phyloP scores from a whole-genome alignment of 257 asterid species.

The Primulina eburnea region DNA sequence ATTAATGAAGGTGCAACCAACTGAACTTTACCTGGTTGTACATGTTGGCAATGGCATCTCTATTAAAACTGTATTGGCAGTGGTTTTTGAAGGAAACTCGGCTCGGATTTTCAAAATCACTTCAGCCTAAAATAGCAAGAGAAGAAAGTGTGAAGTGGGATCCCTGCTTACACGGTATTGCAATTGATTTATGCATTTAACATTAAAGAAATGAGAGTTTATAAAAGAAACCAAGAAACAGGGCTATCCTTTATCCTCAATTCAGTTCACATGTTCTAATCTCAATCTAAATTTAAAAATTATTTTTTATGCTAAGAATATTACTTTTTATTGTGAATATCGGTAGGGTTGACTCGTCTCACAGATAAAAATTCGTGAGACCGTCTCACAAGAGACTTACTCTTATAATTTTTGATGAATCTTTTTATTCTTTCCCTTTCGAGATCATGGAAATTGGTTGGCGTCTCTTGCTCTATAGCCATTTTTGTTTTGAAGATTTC shows the following conservation, averaged over 20 bases:
- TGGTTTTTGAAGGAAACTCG: slow-evolving; percentile 78
- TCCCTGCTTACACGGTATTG: slow-evolving; percentile 23
- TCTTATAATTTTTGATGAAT: too few relatives aligned
- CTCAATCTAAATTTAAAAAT: neutral
- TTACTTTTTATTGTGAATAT: too few relatives aligned
- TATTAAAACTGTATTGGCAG: slow-evolving; percentile 81
- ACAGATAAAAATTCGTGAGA: too few relatives aligned
- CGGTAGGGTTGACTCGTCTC: too few relatives aligned
- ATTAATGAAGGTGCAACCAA: slow-evolving; percentile 23
- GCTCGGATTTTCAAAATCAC: slow-evolving; percentile 93
- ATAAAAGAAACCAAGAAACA: slow-evolving; percentile 17
- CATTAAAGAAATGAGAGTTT: neutral
- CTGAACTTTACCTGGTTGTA: slow-evolving; percentile 66
- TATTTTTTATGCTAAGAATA: too few relatives aligned
- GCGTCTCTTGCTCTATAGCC: too few relatives aligned
- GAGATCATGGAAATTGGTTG: too few relatives aligned
- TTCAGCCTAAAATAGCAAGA: slow-evolving; percentile 68
- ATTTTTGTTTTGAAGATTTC: too few relatives aligned
- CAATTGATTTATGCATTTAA: slow-evolving; percentile 16
- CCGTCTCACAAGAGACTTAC: too few relatives aligned
- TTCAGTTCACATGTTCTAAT: slow-evolving; percentile 19
- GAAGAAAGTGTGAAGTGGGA: slow-evolving; percentile 17
- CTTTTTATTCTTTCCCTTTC: too few relatives aligned
- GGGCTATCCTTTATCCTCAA: slow-evolving; percentile 10
- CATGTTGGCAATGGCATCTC: slow-evolving; percentile 96